A percentile compares a stretch with the other conserved stretches of the same genome.
phyloP scores from a whole-genome alignment of 352 stramenopile genomes.

The Phytophthora pistaciae region DNA sequence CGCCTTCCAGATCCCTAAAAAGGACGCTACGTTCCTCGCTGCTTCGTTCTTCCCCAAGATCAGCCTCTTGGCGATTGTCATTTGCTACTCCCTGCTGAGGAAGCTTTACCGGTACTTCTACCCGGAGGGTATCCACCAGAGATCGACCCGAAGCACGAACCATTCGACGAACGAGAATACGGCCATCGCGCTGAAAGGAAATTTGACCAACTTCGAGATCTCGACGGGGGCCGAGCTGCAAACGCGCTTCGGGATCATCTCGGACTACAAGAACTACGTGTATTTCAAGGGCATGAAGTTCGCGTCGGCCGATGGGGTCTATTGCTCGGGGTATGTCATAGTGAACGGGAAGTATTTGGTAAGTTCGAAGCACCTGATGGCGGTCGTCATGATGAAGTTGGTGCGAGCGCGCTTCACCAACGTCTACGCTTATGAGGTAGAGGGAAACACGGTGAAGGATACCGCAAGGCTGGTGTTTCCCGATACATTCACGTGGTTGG shows the following conservation, averaged over 20 bases:
- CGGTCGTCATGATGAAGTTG: slow-evolving; percentile 35
- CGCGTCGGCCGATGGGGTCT: slow-evolving; percentile 38
- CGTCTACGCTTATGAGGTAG: slow-evolving; percentile 38
- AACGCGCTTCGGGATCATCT: slow-evolving; percentile 44
- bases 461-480: slow-evolving; percentile 17
- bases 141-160: slow-evolving; percentile 11
- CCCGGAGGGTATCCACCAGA: slow-evolving; percentile 13
- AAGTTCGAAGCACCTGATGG: slow-evolving; percentile 28
- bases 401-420: slow-evolving; percentile 21
- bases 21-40: slow-evolving; percentile 24
- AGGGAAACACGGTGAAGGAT: slow-evolving; percentile 31
- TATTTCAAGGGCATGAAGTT: slow-evolving; percentile 46
- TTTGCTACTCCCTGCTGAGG: slow-evolving; percentile 15
- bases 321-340: slow-evolving; percentile 40
- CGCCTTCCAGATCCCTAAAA: slow-evolving; percentile 24
- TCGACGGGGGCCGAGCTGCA: slow-evolving; percentile 39
- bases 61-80: slow-evolving; percentile 18
- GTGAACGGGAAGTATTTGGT: slow-evolving; percentile 39
- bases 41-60: slow-evolving; percentile 32
- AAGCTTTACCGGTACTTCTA: slow-evolving; percentile 22
- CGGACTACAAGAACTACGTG: slow-evolving; percentile 42
- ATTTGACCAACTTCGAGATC: slow-evolving; percentile 43
- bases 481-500: slow-evolving; percentile 4
- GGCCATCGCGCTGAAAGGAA: slow-evolving; percentile 9
- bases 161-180: slow-evolving; percentile 19